phyloP scores from a whole-genome alignment of 129 eudicot species.

The Scalesia atractyloides region DNA sequence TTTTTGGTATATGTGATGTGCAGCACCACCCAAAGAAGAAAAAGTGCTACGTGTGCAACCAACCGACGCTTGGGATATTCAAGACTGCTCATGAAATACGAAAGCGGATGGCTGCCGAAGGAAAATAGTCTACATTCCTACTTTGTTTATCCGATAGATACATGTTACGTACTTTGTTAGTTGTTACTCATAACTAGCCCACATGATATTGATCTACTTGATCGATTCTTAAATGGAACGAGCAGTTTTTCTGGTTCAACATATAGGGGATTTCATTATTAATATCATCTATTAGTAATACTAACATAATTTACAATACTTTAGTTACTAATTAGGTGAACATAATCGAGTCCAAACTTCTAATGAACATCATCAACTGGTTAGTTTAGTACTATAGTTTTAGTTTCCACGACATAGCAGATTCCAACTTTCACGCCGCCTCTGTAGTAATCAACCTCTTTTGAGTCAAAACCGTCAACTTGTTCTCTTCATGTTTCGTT shows the following conservation, averaged over 20 bases:
- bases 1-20: too few relatives aligned
- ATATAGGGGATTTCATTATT: constrained; percentile 23
- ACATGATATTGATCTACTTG: too few relatives aligned
- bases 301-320: constrained; percentile 31
- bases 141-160: constrained; percentile 1
- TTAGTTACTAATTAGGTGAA: constrained; percentile 11
- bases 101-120: constrained; percentile 63
- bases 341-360: constrained; percentile 27
- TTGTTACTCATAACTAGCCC: too few relatives aligned
- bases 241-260: background rate
- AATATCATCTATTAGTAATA: constrained; percentile 19
- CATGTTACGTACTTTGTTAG: constrained; percentile 6
- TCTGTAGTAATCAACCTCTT: constrained; percentile 43
- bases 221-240: too few relatives aligned
- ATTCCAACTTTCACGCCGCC: constrained; percentile 38
- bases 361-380: constrained; percentile 24
- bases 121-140: constrained; percentile 39
- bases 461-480: constrained; percentile 34
- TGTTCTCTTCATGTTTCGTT: constrained; percentile 34
- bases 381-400: constrained; percentile 19
- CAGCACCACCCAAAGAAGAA: constrained; percentile 36
- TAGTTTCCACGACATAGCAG: constrained; percentile 20
- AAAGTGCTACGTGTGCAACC: constrained; percentile 88
- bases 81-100: constrained; percentile 83
- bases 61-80: constrained; percentile 87